Evolutionary conservation across 805 yeast species (phyloP), one percentile per base, ranked within the genome.

Genomic region (Isabelozyma rhagii): DNA sequence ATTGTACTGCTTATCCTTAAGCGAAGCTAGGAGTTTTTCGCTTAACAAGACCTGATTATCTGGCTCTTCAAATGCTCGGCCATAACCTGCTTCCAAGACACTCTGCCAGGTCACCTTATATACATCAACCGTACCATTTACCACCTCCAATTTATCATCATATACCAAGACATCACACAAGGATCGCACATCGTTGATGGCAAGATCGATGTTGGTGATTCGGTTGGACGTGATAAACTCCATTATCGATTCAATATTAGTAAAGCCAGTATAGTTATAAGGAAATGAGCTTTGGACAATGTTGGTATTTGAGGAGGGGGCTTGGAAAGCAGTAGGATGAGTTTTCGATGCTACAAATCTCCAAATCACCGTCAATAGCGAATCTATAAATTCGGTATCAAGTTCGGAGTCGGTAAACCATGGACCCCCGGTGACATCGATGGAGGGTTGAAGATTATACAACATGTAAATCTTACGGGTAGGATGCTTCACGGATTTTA

Each of bases 391-490:
- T 67, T 93, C 98, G 3, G 90, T 84, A 64, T 94, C 99, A 50
- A 94, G 76, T 67, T 94, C 98, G 36, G 92, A 84, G 64, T 94
- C 99, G 0, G 97, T 91, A 64, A 92, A 94, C 99, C 99, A 94
- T 4, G 98, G 98, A 5, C 99, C 99, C 55, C 99, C 99, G 0
- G 98, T 94, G 39, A 94, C 94, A 56, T 93, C 98, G 31, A 89
- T 85, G 3, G 96, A 87, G 5, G 99, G 99, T 64, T 91, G 97
- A 56, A 94, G 73, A 62, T 89, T 85, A 64, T 92, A 93, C 47
- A 94, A 77, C 98, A 94, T 94, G 68, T 93, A 96, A 34, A 94
- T 93, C 62, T 94, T 94, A 55, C 99, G 79, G 1, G 97, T 93
- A 11, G 98, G 97, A 66, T 81, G 84, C 51, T 89, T 93, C 31